Evolutionary conservation across 2,329 filamentous ascomycete species (phyloP), one percentile per base, ranked within the genome.

Genomic region (Aulographum hederae): DNA sequence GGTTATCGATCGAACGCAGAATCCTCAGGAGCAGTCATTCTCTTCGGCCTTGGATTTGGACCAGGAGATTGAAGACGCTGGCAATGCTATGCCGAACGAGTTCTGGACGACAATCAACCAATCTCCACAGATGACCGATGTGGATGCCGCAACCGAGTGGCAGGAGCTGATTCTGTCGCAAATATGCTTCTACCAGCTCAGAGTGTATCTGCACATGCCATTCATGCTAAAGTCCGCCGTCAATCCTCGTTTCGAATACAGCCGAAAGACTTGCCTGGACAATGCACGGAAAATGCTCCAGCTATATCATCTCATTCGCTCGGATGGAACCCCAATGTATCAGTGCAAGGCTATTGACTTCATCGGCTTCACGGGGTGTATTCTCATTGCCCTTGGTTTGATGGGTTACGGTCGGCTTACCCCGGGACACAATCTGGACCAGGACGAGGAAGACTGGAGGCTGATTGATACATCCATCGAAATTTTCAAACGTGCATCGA

Each of bases 261-360:
- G 47, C 32, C 47, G 51, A 18, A 51, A 46, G 2, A 50, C 50
- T 17, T 59, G 56, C 35, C 39, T 58, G 13, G 52, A 51, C 26
- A 51, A 53, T 15, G 54, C 54, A 2, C 46, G 56, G n/a, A 45
- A 53, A 32, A 43, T 60, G 20, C 39, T 60, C n/a, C 44, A 47
- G 3, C 42, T 54, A 2, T 60, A 56, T 37, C 49, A 54, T 16
- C 36, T 48, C 1, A 44, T 60, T 4, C 50, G 53, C 4, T 46
- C 49, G 33, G 23, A 36, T 6, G 44, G 41, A 1, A 30, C 32
- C 16, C 52, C 52, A 8, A 40, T 58, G 0, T 60, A 58, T 41
- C 55, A 62, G 35, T 61, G 58, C 46, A 59, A 58, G 34, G 54
- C 56, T 6, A 44, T 57, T 13, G 59, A 61, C 38, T 61, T 61